Evolutionary conservation across 805 yeast genomes (phyloP), one percentile per base, ranked within the genome.

Genomic region (Naumovozyma baii): DNA sequence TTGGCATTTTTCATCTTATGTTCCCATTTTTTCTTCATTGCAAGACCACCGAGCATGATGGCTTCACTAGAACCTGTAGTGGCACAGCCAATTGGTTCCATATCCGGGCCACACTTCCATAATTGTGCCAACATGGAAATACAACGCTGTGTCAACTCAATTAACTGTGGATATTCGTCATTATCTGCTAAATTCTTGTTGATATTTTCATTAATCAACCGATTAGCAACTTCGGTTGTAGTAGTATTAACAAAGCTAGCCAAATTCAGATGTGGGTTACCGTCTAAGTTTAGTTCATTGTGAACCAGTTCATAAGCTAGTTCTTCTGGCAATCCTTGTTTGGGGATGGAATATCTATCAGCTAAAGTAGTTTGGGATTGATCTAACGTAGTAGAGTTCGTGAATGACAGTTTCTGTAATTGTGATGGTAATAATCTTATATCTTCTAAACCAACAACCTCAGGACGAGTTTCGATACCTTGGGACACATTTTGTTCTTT

Each of bases 41-140:
- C 95, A 40, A 87, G 69, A 3, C 96, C 96, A 33, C 94, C 96
- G 38, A 87, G 73, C 83, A 86, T 85, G 50, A 88, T 79, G 5
- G 96, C 96, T 60, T 87, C 96, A 1, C 90, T 79, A 1, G 95
- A 86, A 4, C 96, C 96, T 1, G 95, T 87, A 39, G 95, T 84
- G 18, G 95, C 92, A 10, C 94, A 78, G 18, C 96, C 96, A 22
- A 85, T 68, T 3, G 94, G 77, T 30, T 54, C 52, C 29, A 49
- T 46, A 9, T 51, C 39, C 2, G 41, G 37, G 10, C 80, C 80
- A 9, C 86, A 88, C 54, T 85, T 67, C 96, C 96, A 87, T 52
- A 87, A 59, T 53, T 80, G 73, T 9, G 86, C 78, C 44, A 87
- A 57, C 50, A 87, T 87, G 18, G 86, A 74, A 42, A 87, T 74